These are phyloP conservation scores for Nakaseomyces uthaithaninus DNA, from an alignment of 1,139 yeast species.

Conservation along the genomic window DNA sequence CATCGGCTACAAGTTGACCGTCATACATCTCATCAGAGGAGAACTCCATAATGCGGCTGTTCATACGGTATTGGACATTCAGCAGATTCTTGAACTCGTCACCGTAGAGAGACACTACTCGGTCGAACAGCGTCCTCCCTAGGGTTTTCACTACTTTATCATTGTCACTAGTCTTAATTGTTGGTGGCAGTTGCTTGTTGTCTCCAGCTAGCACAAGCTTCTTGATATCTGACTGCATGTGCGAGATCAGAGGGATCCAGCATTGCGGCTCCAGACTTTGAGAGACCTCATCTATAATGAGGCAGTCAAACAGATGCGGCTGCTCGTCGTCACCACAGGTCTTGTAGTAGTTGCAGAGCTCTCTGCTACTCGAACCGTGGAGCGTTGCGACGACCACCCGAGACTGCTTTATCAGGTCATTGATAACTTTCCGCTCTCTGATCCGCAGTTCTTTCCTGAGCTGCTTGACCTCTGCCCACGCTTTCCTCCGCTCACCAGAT, in stretches of 20 bases:
- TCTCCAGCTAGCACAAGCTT: constrained; percentile 76
- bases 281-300: constrained; percentile 91
- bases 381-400: constrained; percentile 73
- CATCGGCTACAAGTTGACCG: constrained; percentile 54
- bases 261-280: constrained; percentile 93
- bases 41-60: constrained; percentile 64
- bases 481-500: constrained; percentile 54
- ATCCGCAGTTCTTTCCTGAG: constrained; percentile 59
- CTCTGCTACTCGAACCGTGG: constrained; percentile 80
- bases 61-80: constrained; percentile 83
- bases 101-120: constrained; percentile 50
- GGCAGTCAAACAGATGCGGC: constrained; percentile 54
- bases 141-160: constrained; percentile 35
- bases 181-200: constrained; percentile 79
- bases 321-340: constrained; percentile 16
- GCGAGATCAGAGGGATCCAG: constrained; percentile 85
- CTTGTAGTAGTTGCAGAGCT: constrained; percentile 43
- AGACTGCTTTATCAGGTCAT: constrained; percentile 50
- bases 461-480: constrained; percentile 62
- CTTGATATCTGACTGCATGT: constrained; percentile 43
- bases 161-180: constrained; percentile 44
- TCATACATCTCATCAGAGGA: constrained; percentile 64
- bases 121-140: constrained; percentile 68
- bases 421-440: constrained; percentile 58
- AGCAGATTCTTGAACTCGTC: constrained; percentile 48